Base-by-base conservation (phyloP, 2,329 filamentous ascomycete genomes). In the Thielaviopsis euricoi region DNA sequence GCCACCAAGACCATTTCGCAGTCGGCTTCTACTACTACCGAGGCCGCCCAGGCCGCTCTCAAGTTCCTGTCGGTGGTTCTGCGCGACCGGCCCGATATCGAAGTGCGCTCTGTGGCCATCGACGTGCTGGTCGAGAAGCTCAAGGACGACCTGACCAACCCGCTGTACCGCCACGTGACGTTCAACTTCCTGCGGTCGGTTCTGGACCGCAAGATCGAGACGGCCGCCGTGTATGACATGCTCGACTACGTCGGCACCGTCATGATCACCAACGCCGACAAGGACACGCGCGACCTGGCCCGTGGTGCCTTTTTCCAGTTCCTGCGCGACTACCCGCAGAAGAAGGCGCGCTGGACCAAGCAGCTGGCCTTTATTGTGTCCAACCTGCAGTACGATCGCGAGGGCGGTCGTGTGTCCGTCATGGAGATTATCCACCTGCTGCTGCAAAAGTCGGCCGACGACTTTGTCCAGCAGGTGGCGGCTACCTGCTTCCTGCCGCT, bases 221-320 rank as follows among this genome's bases (percentile, higher is more conserved):
- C 94, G 7, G 85, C 90, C 0, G 79, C 86, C 49, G 83, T 98
- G 29, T 98, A 98, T 67, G 91, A 97, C 66, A 85, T 86, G 9
- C 79, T 96, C 62, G 93, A 98, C 67, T 84, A 89, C 65, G 85
- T 95, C 29, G 88, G 89, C 52, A 84, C 81, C 3, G 86, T 96
- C 68, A 97, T 97, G 90, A 86, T 98, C 58, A 95, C 87, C 51
- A 97, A 97, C 67, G 88, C 95, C 62, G 90, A 94, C 64, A 86
- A 86, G 64, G 83, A 86, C 62, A 91, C 91, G 2, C 81, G 93
- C 56, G 89, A 96, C 67, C 76, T 95, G 43, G 90, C 91, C 15
- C 80, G 93, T 58, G 89, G 89, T 21, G 86, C 89, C 15, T 98
- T 94, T 70, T 86, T 95, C 69, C 89, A 96, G 64, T 98, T 98